These are phyloP conservation scores for Ganoderma boninense DNA, from an alignment of 1,284 basidiomycete genomes.

Conservation along the genomic window DNA sequence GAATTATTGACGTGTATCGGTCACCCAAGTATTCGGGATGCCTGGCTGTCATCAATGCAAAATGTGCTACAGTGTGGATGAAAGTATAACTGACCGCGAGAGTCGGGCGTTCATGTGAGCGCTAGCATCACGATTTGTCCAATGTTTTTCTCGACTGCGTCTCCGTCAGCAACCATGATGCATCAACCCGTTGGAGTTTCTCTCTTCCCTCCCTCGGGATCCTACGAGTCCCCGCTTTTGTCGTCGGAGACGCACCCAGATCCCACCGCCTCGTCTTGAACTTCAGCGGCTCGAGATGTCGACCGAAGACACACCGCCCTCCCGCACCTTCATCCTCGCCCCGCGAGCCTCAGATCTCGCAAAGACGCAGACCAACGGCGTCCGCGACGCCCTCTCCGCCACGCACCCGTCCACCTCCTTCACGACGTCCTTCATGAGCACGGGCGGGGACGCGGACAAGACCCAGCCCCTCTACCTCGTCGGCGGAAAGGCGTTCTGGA, in stretches of 20 bases:
- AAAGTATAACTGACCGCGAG: no score
- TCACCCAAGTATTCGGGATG: no score
- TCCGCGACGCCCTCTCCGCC: constrained; percentile 64
- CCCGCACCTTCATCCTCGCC: constrained; percentile 69
- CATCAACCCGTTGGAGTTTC: no score
- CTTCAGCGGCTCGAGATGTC: constrained; percentile 3
- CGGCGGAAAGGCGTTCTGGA: constrained; percentile 94
- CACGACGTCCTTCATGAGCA: constrained; percentile 86
- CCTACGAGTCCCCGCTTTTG: background rate
- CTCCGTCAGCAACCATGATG: no score
- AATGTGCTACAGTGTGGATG: no score
- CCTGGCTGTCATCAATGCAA: no score
- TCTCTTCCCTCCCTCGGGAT: no score
- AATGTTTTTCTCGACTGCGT: no score
- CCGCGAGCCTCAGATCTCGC: constrained; percentile 90
- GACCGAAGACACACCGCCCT: background rate
- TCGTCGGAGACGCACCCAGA: background rate
- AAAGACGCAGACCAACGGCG: constrained; percentile 85
- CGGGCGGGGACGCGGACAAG: constrained; percentile 93
- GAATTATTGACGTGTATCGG: no score
- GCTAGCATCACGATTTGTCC: no score
- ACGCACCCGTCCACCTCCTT: constrained; percentile 60
- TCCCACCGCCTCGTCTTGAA: background rate
- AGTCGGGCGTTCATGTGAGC: no score
- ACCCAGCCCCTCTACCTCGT: constrained; percentile 81